Evolutionary conservation across 805 yeast species (phyloP).

Genomic region (Metschnikowia matae): DNA sequence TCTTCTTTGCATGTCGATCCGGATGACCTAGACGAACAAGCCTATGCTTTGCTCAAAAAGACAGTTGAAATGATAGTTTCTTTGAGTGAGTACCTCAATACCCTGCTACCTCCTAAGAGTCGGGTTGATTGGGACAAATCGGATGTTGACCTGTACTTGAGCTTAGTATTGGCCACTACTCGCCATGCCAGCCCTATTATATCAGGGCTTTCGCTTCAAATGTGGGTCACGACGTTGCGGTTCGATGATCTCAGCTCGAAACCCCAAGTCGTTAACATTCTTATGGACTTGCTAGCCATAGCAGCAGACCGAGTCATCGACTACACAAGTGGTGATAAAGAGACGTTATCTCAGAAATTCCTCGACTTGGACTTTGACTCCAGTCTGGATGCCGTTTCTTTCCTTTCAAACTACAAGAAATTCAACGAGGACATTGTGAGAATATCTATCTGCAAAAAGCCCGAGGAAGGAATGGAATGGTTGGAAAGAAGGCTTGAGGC

Average conservation of each 20-base stretch:
- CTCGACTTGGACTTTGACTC: slow-evolving; percentile 88
- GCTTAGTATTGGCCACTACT: slow-evolving; percentile 75
- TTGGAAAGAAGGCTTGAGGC: slow-evolving; percentile 65
- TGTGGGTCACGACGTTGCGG: slow-evolving; percentile 90
- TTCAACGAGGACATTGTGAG: slow-evolving; percentile 89
- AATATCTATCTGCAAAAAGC: slow-evolving; percentile 78
- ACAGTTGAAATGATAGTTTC: slow-evolving; percentile 91
- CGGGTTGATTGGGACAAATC: slow-evolving; percentile 49
- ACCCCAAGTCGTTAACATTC: slow-evolving; percentile 48
- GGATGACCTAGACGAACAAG: slow-evolving; percentile 71
- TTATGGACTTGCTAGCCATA: slow-evolving; percentile 67
- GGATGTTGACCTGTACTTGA: slow-evolving; percentile 65
- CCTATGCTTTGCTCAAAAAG: slow-evolving; percentile 80
- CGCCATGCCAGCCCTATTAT: slow-evolving; percentile 82
- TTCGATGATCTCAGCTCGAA: slow-evolving; percentile 67
- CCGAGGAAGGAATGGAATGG: slow-evolving; percentile 80
- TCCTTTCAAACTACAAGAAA: slow-evolving; percentile 74
- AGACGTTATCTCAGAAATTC: slow-evolving; percentile 58
- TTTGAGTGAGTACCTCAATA: slow-evolving; percentile 70
- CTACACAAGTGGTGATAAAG: slow-evolving; percentile 65
- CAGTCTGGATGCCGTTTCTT: slow-evolving; percentile 70
- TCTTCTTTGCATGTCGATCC: slow-evolving; percentile 56
- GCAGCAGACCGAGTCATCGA: slow-evolving; percentile 76
- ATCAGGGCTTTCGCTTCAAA: slow-evolving; percentile 83
- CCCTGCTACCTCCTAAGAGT: slow-evolving; percentile 33